Evolutionary conservation across 805 yeast genomes (phyloP).

Genomic region (Ogataea siamensis): DNA sequence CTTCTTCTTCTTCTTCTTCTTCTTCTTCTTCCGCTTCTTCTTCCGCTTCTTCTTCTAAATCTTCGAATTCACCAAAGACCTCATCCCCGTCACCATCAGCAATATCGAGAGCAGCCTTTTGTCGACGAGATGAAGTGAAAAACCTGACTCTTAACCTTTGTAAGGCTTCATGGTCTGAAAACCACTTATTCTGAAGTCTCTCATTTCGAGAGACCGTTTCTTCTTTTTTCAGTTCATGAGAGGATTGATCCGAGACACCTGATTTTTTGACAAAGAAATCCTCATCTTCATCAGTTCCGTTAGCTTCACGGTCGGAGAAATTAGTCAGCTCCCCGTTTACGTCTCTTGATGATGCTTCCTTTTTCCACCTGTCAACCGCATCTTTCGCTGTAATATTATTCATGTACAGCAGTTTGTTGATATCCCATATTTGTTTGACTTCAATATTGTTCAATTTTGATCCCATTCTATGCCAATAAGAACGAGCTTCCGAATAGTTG

Average conservation of each 20-base stretch:
- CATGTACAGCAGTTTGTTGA: conserved; percentile 77
- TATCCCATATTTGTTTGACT: conserved; percentile 65
- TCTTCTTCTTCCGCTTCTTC: conserved; percentile 34
- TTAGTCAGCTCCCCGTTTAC: too few species aligned
- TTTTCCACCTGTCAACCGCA: conserved; percentile 69
- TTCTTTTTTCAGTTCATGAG: too few species aligned
- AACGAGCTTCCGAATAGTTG: conserved; percentile 39
- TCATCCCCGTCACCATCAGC: conserved; percentile 48
- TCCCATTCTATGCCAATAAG: conserved; percentile 50
- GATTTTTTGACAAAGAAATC: conserved; percentile 59
- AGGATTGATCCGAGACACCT: too few species aligned
- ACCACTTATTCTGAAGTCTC: conserved; percentile 46
- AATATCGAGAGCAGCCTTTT: conserved; percentile 31
- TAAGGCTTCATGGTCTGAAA: conserved; percentile 36
- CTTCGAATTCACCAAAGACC: conserved; percentile 44
- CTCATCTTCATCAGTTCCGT: conserved; percentile 47
- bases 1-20: conserved; percentile 27
- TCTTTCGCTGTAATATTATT: conserved; percentile 73
- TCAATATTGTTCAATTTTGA: conserved; percentile 53
- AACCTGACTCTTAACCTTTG: conserved; percentile 45
- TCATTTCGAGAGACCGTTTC: too few species aligned
- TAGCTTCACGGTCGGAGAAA: conserved; percentile 37
- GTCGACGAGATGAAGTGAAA: conserved; percentile 51
- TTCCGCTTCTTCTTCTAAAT: conserved; percentile 30
- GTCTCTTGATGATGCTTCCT: too few species aligned